Base-by-base conservation (phyloP, 2,329 filamentous ascomycete genomes). In the Aspergillus candidus region DNA sequence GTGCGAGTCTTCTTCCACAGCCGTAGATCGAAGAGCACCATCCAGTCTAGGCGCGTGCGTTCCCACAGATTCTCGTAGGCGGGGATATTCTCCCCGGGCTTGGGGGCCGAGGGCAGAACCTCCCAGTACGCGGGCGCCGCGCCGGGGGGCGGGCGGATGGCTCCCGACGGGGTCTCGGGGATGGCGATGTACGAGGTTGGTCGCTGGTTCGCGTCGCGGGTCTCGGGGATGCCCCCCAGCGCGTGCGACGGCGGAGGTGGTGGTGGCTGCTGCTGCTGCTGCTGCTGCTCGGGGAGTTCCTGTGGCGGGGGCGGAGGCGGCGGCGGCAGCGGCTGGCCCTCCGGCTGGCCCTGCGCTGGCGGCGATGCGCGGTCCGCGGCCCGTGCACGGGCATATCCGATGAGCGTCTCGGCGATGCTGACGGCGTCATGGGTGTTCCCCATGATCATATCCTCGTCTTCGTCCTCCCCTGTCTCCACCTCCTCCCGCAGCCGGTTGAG, bases 1-100 rank as follows among this genome's bases (percentile, higher is more conserved):
- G 91, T 89, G 44, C 93, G 82, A 29, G 94, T 80, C 63, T 89
- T 93, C 69, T 98, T 98, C 93, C 93, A 98, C 76, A 98, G 82
- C 34, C 93, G 78, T 40, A 98, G 71, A 63, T 98, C 93, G 62
- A 95, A 98, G 7, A 98, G 74, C 27, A 98, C 88, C 60, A 98
- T 78, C 80, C 88, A 95, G 66, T 98, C 93, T 5, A 98, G 74
- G 29, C 93, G 84, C 11, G 97, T 86, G 29, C 90, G 83, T 60
- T 91, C 82, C 71, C 88, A 89, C 4, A 98, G 75, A 59, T 98
- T 86, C 64, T 98, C 93, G 42, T 89, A 85, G 12, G 80, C 75
- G 38, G 83, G 83, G 6, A 84, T 71, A 42, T 76, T 77, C 29
- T 80, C 75, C 34, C 76, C 74, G 44, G 80, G 76, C 35, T 74